Evolutionary conservation across 1,139 yeast genomes (phyloP).

Genomic region (Pichia sp.): DNA sequence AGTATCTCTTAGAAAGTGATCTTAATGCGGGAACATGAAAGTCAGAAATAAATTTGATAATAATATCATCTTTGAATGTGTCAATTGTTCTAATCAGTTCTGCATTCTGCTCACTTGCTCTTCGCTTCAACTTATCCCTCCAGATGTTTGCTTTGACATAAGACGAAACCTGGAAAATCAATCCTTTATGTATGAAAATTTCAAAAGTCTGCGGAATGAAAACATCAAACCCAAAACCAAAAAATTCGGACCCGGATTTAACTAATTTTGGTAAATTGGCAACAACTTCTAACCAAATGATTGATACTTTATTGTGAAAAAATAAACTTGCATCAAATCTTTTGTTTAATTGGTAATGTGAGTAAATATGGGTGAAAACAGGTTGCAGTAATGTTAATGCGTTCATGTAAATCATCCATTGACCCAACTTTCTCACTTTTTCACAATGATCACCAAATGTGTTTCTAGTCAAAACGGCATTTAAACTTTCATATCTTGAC

Average conservation of each 20-base stretch:
- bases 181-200: slow-evolving; percentile 13
- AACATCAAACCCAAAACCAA: slow-evolving; percentile 24
- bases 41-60: too few relatives aligned
- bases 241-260: slow-evolving; percentile 13
- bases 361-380: slow-evolving; percentile 19
- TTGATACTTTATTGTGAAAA: slow-evolving; percentile 13
- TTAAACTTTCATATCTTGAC: slow-evolving; percentile 13
- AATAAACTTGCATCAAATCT: slow-evolving; percentile 16
- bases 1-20: slow-evolving; percentile 33
- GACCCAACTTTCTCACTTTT: slow-evolving; percentile 18
- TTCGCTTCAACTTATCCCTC: slow-evolving; percentile 8
- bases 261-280: slow-evolving; percentile 17
- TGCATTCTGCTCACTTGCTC: neutral
- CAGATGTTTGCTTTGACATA: slow-evolving; percentile 11
- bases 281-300: slow-evolving; percentile 14
- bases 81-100: too few relatives aligned
- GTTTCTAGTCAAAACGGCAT: slow-evolving; percentile 10
- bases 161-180: slow-evolving; percentile 12
- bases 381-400: slow-evolving; percentile 20
- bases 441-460: slow-evolving; percentile 11
- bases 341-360: slow-evolving; percentile 15
- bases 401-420: slow-evolving; percentile 15
- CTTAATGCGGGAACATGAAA: neutral
- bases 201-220: slow-evolving; percentile 22
- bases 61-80: too few relatives aligned